Evolutionary conservation across 169 alveolate genomes (phyloP).

Genomic region (Eimeria tenella): DNA sequence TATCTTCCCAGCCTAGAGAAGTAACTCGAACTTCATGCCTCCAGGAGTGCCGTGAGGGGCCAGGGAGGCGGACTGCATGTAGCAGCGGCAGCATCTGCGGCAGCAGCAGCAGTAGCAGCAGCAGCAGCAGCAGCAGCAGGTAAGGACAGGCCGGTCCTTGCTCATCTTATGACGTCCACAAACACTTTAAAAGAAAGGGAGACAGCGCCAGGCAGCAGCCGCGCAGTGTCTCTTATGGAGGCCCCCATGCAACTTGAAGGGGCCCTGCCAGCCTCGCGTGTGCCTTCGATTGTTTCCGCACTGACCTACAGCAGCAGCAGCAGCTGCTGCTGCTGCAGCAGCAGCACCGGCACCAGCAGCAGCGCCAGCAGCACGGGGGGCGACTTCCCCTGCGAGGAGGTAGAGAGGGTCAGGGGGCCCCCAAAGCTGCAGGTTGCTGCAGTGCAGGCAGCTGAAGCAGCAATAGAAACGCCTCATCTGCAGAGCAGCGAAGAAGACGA

Average conservation of each 20-base stretch:
- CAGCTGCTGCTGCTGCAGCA: constrained; percentile 2
- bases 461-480: neutral
- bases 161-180: constrained; percentile 2
- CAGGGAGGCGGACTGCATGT: neutral
- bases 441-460: neutral
- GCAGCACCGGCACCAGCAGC: neutral
- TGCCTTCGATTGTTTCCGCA: too few species aligned
- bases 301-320: neutral
- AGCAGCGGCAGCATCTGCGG: neutral
- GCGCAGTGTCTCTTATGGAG: neutral
- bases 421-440: neutral
- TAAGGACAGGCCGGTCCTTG: neutral
- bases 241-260: neutral
- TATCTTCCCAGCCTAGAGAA: too few species aligned
- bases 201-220: neutral
- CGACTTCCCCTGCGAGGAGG: neutral
- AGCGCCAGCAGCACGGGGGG: neutral
- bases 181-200: neutral
- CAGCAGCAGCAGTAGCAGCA: neutral
- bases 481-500: neutral
- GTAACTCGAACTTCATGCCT: neutral
- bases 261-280: neutral
- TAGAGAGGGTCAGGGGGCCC: neutral
- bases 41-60: neutral
- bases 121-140: neutral